These are phyloP conservation scores for Ormosia emarginata DNA, from an alignment of 306 rosid genomes.

Conservation along the genomic window DNA sequence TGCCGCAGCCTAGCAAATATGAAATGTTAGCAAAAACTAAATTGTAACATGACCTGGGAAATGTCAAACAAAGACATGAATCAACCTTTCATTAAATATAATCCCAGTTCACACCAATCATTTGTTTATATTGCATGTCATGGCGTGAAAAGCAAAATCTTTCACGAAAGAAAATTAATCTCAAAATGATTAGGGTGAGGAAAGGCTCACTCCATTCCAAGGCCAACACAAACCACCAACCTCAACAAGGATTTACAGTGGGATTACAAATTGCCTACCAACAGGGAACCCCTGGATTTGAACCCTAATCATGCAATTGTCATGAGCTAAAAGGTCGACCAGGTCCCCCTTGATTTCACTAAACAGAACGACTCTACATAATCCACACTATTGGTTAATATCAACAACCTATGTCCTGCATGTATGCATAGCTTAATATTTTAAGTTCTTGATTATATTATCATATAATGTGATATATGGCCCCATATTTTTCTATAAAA, in stretches of 20 bases:
- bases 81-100: slow-evolving; percentile 12
- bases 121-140: not conserved
- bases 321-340: not conserved
- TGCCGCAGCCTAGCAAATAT: slow-evolving; percentile 82
- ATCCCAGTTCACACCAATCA: not conserved
- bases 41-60: not conserved
- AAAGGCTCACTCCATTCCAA: not conserved
- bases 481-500: not conserved
- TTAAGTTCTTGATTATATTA: not conserved
- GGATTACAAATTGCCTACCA: no score
- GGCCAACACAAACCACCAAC: not conserved
- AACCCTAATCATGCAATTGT: not conserved
- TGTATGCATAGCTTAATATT: not conserved
- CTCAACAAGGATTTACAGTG: not conserved
- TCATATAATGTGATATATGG: not conserved
- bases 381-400: not conserved
- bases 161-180: not conserved
- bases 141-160: not conserved
- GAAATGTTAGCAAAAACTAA: slow-evolving; percentile 17
- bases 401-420: not conserved
- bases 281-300: not conserved
- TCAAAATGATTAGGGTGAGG: not conserved
- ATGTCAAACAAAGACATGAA: not conserved
- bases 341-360: not conserved
- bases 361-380: not conserved